Evolutionary conservation across 768 basidiomycete genomes (phyloP).

Genomic region (Terana coerulea): DNA sequence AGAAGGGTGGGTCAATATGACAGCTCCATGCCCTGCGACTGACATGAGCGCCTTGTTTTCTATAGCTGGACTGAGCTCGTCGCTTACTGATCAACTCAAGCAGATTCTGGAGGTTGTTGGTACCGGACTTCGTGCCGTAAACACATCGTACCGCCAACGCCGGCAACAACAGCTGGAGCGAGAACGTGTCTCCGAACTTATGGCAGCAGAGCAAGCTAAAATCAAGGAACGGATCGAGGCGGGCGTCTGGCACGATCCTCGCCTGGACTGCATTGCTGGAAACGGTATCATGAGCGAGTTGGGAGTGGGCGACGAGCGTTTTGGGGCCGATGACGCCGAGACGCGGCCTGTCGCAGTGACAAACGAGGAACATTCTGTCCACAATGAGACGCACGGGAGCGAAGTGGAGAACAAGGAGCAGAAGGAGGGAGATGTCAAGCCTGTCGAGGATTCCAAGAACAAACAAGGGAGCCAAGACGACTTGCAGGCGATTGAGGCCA

Average conservation of each 20-base stretch:
- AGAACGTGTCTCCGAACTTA: constrained; percentile 33
- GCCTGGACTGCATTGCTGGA: constrained; percentile 81
- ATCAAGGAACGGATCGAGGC: constrained; percentile 44
- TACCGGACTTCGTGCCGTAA: constrained; percentile 63
- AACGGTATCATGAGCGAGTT: constrained; percentile 86
- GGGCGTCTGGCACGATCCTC: constrained; percentile 85
- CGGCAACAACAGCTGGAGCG: constrained; percentile 37
- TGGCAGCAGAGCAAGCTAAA: constrained; percentile 34
- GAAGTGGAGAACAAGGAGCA: constrained; percentile 15
- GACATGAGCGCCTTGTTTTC: background rate
- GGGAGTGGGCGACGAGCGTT: constrained; percentile 73
- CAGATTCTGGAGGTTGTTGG: constrained; percentile 80
- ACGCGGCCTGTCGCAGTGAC: background rate
- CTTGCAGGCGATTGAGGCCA: constrained; percentile 47
- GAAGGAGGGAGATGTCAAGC: background rate
- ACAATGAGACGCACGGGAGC: constrained; percentile 1
- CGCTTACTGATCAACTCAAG: constrained; percentile 78
- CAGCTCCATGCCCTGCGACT: background rate
- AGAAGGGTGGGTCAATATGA: constrained; percentile 62
- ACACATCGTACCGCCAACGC: constrained; percentile 42
- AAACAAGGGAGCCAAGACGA: constrained; percentile 38
- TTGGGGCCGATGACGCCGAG: constrained; percentile 35
- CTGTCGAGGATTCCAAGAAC: constrained; percentile 18
- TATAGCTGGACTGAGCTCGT: constrained; percentile 77
- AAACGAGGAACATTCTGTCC: background rate